Percentiles rank a stretch among this genome's conserved stretches.
These are phyloP conservation scores for Carex parvula DNA, from an alignment of 176 grass and related monocot species.

Conservation along the genomic window DNA sequence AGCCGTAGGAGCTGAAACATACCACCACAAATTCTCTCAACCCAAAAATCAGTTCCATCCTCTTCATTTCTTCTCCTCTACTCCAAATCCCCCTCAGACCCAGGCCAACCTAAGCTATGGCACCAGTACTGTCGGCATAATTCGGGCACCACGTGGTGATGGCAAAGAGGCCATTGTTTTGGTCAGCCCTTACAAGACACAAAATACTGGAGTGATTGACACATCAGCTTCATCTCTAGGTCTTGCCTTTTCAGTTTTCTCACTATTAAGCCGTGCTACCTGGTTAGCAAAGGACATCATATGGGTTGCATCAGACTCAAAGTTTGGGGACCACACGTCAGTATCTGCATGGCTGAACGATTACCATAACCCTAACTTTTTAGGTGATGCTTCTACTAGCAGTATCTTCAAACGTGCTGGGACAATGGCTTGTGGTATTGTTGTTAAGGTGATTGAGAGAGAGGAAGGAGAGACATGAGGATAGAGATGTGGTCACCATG, in stretches of 20 bases:
- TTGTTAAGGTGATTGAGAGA: slow-evolving; percentile 63
- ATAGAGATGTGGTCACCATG: slow-evolving; percentile 76
- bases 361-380: slow-evolving; percentile 76
- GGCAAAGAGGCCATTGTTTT: slow-evolving; percentile 96
- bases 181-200: slow-evolving; percentile 84
- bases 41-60: slow-evolving; percentile 48
- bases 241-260: slow-evolving; percentile 87
- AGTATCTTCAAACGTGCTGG: slow-evolving; percentile 83
- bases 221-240: slow-evolving; percentile 51
- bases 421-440: slow-evolving; percentile 82
- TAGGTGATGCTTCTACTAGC: slow-evolving; percentile 9
- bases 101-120: slow-evolving; percentile 38
- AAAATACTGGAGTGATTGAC: slow-evolving; percentile 49
- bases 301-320: slow-evolving; percentile 83
- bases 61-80: slow-evolving; percentile 78
- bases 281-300: slow-evolving; percentile 93
- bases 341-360: slow-evolving; percentile 86
- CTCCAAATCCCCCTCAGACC: slow-evolving; percentile 25
- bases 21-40: slow-evolving; percentile 70
- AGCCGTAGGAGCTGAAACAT: slow-evolving; percentile 70
- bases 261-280: slow-evolving; percentile 59
- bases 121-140: slow-evolving; percentile 66
- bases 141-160: slow-evolving; percentile 87
- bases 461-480: slow-evolving; percentile 37
- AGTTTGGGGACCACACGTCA: slow-evolving; percentile 74